A percentile compares a stretch with the other conserved stretches of the same genome.
phyloP scores from a whole-genome alignment of 2,329 filamentous ascomycete genomes.

The Exophiala lecanii-corni region DNA sequence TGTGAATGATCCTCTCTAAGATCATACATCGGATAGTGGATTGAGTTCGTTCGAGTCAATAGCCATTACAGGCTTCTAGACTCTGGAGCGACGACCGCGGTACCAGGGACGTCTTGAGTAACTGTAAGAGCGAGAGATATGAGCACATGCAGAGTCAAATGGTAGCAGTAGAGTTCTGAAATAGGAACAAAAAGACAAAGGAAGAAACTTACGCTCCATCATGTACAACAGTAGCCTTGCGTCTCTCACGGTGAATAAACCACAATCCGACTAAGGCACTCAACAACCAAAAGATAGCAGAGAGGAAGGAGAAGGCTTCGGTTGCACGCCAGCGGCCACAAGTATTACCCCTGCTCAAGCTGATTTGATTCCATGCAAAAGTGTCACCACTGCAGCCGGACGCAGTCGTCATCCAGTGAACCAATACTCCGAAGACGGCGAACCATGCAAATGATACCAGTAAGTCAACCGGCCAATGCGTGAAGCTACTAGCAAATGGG shows the following conservation, averaged over 20 bases:
- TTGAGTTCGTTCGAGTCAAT: too few species aligned
- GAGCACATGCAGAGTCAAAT: too few species aligned
- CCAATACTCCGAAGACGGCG: slow-evolving; percentile 61
- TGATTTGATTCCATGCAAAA: slow-evolving; percentile 58
- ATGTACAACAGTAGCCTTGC: slow-evolving; percentile 14
- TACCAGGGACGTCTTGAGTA: too few species aligned
- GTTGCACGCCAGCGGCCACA: slow-evolving; percentile 68
- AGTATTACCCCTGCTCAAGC: slow-evolving; percentile 34
- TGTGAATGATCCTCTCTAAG: too few species aligned
- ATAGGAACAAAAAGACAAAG: too few species aligned
- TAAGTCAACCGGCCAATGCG: slow-evolving; percentile 67
- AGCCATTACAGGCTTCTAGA: too few species aligned
- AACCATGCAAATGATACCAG: slow-evolving; percentile 68
- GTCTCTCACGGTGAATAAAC: slow-evolving; percentile 22
- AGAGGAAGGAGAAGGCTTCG: slow-evolving; percentile 68
- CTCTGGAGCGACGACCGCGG: too few species aligned
- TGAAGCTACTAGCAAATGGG: slow-evolving; percentile 63
- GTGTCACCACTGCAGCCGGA: slow-evolving; percentile 32
- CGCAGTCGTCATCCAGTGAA: slow-evolving; percentile 47
- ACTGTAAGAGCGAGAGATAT: too few species aligned
- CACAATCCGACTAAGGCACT: slow-evolving; percentile 51
- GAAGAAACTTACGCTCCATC: too few species aligned
- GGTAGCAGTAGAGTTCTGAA: too few species aligned
- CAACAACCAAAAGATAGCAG: slow-evolving; percentile 65
- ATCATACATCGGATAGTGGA: too few species aligned